Conservation (phyloP, 345 rosid genomes). For the Citrus unshiu region DNA sequence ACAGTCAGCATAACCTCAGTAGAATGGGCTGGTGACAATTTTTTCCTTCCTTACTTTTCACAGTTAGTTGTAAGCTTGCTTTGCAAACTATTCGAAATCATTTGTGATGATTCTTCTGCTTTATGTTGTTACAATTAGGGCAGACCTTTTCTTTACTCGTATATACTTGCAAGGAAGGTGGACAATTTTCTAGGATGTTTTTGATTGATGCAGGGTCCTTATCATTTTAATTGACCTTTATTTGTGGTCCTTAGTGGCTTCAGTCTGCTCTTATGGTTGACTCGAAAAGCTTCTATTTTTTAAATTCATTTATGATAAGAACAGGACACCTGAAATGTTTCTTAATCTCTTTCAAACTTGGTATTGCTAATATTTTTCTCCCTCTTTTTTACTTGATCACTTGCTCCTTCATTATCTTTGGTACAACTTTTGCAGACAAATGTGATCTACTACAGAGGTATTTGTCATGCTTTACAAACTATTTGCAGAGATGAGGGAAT, state of each 20-base stretch:
- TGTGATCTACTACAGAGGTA: slow-evolving; percentile 70
- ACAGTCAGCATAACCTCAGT: slow-evolving; percentile 14
- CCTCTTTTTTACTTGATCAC: neutral
- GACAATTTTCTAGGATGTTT: neutral
- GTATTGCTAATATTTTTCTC: neutral
- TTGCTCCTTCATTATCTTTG: neutral
- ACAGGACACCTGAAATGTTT: neutral
- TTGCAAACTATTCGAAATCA: too few species aligned
- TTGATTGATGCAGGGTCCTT: neutral
- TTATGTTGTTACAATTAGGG: neutral
- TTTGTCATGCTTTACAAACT: slow-evolving; percentile 71
- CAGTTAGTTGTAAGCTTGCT: neutral
- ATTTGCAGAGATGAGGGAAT: slow-evolving; percentile 75
- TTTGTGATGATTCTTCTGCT: neutral
- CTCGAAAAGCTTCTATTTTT: neutral
- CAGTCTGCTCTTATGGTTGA: neutral
- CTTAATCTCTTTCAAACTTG: neutral
- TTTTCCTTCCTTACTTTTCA: neutral
- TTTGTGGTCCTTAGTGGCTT: neutral
- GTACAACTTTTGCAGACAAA: slow-evolving; percentile 57
- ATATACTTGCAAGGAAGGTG: neutral
- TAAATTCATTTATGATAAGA: neutral
- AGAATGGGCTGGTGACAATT: neutral
- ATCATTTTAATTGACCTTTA: neutral
- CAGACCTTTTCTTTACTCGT: neutral